Evolutionary conservation across 2,329 filamentous ascomycete genomes (phyloP).

Genomic region (Aspergillus hiratsukae): DNA sequence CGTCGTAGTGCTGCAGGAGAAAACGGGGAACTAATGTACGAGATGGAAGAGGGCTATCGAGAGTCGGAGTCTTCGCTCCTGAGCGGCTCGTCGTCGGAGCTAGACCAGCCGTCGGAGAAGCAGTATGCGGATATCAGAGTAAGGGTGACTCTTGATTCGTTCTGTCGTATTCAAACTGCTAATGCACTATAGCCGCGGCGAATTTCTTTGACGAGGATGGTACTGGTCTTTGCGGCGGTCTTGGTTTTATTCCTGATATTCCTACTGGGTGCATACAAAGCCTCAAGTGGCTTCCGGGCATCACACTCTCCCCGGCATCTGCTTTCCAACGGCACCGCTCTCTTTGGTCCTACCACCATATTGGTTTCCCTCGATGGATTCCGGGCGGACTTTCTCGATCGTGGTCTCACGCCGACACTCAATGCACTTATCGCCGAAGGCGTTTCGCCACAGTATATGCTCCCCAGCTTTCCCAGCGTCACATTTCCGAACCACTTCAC

Average conservation of each 20-base stretch:
- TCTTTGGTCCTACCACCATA: constrained; percentile 88
- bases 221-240: constrained; percentile 44
- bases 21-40: constrained; percentile 75
- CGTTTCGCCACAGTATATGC: constrained; percentile 87
- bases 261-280: constrained; percentile 53
- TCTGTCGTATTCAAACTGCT: neutral
- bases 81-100: constrained; percentile 55
- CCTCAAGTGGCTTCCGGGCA: constrained; percentile 40
- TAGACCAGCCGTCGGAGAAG: constrained; percentile 42
- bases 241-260: constrained; percentile 52
- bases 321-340: constrained; percentile 74
- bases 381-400: constrained; percentile 83
- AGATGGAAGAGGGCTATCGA: constrained; percentile 73
- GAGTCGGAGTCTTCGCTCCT: constrained; percentile 61
- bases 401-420: constrained; percentile 76
- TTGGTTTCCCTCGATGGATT: constrained; percentile 94
- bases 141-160: constrained; percentile 10
- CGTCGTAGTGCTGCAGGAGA: constrained; percentile 55
- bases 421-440: constrained; percentile 75
- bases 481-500: constrained; percentile 98
- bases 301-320: constrained; percentile 21
- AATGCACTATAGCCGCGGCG: constrained; percentile 14
- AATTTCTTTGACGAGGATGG: constrained; percentile 29
- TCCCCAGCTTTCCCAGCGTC: constrained; percentile 89
- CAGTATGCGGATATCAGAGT: constrained; percentile 27